These are phyloP conservation scores for Trichoderma sp. DNA, from an alignment of 2,329 filamentous ascomycete species.

Conservation along the genomic window DNA sequence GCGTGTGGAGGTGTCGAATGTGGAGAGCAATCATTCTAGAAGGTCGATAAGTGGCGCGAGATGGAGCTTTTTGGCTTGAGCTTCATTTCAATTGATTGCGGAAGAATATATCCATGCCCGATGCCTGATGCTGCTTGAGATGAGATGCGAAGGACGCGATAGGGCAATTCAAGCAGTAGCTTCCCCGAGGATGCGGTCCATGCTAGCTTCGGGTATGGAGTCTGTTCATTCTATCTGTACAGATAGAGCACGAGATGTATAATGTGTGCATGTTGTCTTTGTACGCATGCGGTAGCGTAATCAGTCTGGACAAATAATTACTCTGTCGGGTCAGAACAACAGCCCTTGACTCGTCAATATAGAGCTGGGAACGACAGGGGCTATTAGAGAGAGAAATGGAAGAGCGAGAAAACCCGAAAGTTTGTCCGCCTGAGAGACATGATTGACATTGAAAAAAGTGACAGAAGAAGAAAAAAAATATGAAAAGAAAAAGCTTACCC, in stretches of 20 bases:
- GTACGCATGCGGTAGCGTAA: not conserved
- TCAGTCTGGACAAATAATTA: not conserved
- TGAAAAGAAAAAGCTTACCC: not conserved
- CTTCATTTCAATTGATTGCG: slow-evolving; percentile 7
- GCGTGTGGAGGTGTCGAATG: slow-evolving; percentile 13
- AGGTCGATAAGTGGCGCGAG: slow-evolving; percentile 14
- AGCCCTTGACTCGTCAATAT: not conserved
- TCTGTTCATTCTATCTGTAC: not conserved
- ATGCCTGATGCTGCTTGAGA: not conserved
- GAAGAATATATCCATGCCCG: not conserved
- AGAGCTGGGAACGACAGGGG: not conserved
- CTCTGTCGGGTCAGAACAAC: not conserved
- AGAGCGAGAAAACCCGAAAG: not conserved
- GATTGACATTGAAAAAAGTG: not conserved
- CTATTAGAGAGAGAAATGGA: not conserved
- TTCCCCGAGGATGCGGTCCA: not conserved
- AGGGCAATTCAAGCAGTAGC: not conserved
- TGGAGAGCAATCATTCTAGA: slow-evolving; percentile 24
- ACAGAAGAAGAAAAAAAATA: not conserved
- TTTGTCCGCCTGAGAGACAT: not conserved
- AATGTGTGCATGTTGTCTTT: not conserved
- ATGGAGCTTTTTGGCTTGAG: slow-evolving; percentile 4
- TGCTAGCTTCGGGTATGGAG: not conserved
- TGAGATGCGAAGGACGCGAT: not conserved
- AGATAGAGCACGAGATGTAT: not conserved